Evolutionary conservation across 2,329 filamentous ascomycete species (phyloP), one percentile per base, ranked within the genome.

Genomic region (Aspergillus ruber): DNA sequence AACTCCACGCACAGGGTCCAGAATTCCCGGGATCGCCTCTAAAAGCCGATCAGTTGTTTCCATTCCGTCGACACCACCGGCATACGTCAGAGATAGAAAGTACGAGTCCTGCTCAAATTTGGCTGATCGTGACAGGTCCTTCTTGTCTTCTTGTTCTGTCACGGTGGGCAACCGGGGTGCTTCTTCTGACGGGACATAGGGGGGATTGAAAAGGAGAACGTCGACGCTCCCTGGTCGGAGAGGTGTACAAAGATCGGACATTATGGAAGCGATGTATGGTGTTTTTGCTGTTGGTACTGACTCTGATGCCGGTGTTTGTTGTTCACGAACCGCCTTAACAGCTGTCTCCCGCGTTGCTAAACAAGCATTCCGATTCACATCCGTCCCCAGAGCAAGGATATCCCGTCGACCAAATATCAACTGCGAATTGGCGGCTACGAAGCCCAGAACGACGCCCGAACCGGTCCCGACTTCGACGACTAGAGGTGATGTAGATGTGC

Each of bases 181-280:
- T 36, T 83, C 80, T 21, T 84, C 78, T 2, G 90, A 94, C 2
- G 93, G 93, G 12, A 98, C 93, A 65, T 98, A 98, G 0, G 93
- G 93, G 45, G 93, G 93, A 64, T 98, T 98, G 77, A 97, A 98
- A 23, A 98, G 79, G 52, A 98, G 77, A 9, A 98, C 78, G 63
- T 98, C 93, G 4, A 95, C 78, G 35, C 71, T 69, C 2, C 76
- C 73, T 0, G 72, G 62, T 6, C 78, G 76, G 36, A 94, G 70
- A 0, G 84, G 73, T 2, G 78, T 68, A 4, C 78, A 76, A 0
- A 98, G 76, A 62, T 97, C 88, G 1, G 81, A 84, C 49, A 82
- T 82, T 21, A 85, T 64, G 15, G 84, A 79, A 36, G 82, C 85
- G 6, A 93, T 68, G 57, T 85, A 88, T 71, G 58, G 3, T 73